These are phyloP conservation scores for Phytophthora idaei DNA, from an alignment of 352 stramenopile species.

Conservation along the genomic window DNA sequence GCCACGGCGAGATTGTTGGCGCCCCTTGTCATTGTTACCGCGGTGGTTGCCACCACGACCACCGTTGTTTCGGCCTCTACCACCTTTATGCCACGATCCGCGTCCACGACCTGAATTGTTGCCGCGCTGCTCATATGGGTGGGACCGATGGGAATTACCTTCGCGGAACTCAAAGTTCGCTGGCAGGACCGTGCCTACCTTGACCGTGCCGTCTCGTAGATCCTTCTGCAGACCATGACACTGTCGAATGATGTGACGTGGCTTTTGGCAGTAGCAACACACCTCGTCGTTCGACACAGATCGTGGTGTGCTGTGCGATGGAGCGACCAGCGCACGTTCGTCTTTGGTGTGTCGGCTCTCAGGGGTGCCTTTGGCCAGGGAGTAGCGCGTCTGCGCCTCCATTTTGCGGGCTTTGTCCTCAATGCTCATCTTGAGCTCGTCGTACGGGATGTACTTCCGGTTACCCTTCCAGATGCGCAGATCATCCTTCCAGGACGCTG, in stretches of 20 bases:
- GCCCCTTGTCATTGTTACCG: not conserved
- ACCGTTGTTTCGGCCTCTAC: not conserved
- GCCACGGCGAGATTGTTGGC: not conserved
- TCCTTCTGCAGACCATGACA: not conserved
- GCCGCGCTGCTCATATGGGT: not conserved
- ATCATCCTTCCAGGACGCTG: conserved; percentile 7
- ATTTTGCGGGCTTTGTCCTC: not conserved
- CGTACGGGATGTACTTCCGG: not conserved
- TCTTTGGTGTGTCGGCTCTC: not conserved
- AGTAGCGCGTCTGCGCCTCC: not conserved
- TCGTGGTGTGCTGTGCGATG: not conserved
- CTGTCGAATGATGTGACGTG: not conserved
- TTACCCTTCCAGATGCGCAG: not conserved
- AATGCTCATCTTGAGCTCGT: not conserved
- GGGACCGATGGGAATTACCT: too few relatives aligned
- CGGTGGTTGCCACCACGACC: not conserved
- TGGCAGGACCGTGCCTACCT: too few relatives aligned
- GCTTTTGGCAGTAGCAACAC: not conserved
- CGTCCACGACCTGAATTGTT: not conserved
- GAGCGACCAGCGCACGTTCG: not conserved
- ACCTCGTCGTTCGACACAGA: not conserved
- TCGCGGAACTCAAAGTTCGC: too few relatives aligned
- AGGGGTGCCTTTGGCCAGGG: not conserved
- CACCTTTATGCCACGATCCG: not conserved
- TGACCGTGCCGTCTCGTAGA: not conserved